A percentile compares a stretch with the other conserved stretches of the same genome.
phyloP scores from a whole-genome alignment of 192 early-diverging fungal species.

The Backusella sp. region DNA sequence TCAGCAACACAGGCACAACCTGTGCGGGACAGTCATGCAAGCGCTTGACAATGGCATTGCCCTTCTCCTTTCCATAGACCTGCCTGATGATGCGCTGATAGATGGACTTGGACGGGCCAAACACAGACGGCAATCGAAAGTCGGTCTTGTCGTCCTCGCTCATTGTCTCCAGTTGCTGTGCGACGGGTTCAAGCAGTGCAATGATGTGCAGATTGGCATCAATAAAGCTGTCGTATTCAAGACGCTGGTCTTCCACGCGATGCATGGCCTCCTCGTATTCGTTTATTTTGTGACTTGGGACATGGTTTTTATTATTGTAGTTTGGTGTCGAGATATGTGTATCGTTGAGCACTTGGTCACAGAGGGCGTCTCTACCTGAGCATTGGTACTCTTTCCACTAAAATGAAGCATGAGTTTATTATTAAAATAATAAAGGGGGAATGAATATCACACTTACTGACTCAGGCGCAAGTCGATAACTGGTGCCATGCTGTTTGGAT shows the following conservation, averaged over 20 bases:
- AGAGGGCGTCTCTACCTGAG: slow-evolving; percentile 87
- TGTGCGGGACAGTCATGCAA: slow-evolving; percentile 87
- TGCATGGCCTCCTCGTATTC: slow-evolving; percentile 87
- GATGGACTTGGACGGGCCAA: slow-evolving; percentile 83
- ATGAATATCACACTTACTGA: no score
- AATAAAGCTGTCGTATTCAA: slow-evolving; percentile 96
- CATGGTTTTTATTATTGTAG: slow-evolving; percentile 84
- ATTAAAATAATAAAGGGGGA: background rate
- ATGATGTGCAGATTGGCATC: slow-evolving; percentile 91
- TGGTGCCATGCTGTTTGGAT: slow-evolving; percentile 57
- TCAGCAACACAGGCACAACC: slow-evolving; percentile 89
- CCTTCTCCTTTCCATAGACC: slow-evolving; percentile 85
- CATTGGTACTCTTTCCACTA: slow-evolving; percentile 59
- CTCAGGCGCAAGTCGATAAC: slow-evolving; percentile 70
- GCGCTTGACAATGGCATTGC: slow-evolving; percentile 83
- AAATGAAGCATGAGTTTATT: background rate
- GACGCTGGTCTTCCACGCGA: slow-evolving; percentile 91
- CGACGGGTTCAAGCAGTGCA: slow-evolving; percentile 85
- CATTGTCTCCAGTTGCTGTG: slow-evolving; percentile 77
- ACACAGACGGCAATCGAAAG: slow-evolving; percentile 70
- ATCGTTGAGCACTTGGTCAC: slow-evolving; percentile 93
- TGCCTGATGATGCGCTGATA: slow-evolving; percentile 91
- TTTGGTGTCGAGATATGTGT: slow-evolving; percentile 91
- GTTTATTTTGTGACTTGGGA: slow-evolving; percentile 80
- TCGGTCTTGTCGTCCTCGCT: slow-evolving; percentile 67